phyloP scores from a whole-genome alignment of 805 yeast species.

The Sungouiella thailandica region DNA sequence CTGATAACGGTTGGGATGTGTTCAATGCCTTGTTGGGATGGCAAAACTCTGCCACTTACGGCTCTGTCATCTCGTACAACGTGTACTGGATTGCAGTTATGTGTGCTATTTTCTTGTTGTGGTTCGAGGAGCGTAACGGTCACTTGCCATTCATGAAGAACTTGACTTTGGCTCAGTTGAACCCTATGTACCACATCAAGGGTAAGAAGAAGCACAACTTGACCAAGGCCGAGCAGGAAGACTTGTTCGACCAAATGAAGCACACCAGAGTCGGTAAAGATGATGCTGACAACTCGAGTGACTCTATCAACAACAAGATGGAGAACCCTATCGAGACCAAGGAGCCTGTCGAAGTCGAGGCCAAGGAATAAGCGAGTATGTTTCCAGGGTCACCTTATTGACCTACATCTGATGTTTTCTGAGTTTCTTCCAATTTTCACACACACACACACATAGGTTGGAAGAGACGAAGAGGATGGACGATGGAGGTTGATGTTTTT shows the following conservation, averaged over 20 bases:
- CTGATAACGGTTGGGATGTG: slow-evolving; percentile 93
- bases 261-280: slow-evolving; percentile 12
- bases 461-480: background rate
- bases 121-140: slow-evolving; percentile 79
- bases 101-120: slow-evolving; percentile 51
- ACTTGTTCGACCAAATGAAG: slow-evolving; percentile 39
- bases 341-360: background rate
- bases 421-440: background rate
- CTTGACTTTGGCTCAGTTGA: slow-evolving; percentile 44
- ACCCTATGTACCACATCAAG: slow-evolving; percentile 72
- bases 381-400: background rate
- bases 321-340: background rate
- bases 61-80: slow-evolving; percentile 86
- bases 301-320: too few species aligned
- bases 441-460: slow-evolving; percentile 1
- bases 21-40: slow-evolving; percentile 93
- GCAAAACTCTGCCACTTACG: slow-evolving; percentile 95
- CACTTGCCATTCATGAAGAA: slow-evolving; percentile 66
- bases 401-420: background rate
- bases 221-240: slow-evolving; percentile 46
- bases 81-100: slow-evolving; percentile 78
- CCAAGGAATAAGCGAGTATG: background rate
- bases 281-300: background rate
- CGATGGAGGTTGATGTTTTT: background rate
- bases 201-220: slow-evolving; percentile 59